phyloP scores from a whole-genome alignment of 768 basidiomycete genomes.

The Chlorophyllum brunneum region DNA sequence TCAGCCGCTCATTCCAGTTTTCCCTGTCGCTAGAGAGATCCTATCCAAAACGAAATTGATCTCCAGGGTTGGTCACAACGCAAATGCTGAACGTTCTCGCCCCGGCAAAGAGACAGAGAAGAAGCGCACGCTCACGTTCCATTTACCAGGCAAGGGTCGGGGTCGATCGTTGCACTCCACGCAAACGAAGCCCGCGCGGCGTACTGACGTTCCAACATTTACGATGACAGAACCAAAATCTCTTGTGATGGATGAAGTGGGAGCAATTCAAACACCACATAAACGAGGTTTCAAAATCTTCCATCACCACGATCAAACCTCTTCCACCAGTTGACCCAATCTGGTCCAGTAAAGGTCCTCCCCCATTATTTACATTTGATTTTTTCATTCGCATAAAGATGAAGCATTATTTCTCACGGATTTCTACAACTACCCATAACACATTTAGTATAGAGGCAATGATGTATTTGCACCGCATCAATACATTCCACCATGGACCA shows the following conservation, averaged over 20 bases:
- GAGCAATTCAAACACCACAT: background rate
- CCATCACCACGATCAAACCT: background rate
- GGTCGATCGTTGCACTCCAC: constrained; percentile 5
- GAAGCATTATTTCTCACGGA: too few species aligned
- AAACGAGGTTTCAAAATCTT: background rate
- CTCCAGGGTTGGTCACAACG: background rate
- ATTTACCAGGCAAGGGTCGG: background rate
- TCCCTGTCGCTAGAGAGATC: constrained; percentile 75
- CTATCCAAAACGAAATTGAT: constrained; percentile 76
- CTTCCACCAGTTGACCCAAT: background rate
- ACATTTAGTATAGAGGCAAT: too few species aligned
- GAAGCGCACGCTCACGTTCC: background rate
- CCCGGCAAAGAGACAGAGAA: background rate
- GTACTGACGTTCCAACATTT: background rate
- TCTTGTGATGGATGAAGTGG: constrained; percentile 18
- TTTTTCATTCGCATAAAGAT: background rate
- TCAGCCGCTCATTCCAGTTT: constrained; percentile 72
- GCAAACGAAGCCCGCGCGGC: background rate
- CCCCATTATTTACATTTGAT: background rate
- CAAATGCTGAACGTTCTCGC: background rate
- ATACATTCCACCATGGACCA: too few species aligned
- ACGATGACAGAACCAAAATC: constrained; percentile 40
- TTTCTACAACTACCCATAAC: too few species aligned
- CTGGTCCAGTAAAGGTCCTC: background rate
- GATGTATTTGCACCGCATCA: background rate